Evolutionary conservation across 495 filamentous ascomycete genomes (phyloP).

Genomic region (Daldinia caldariorum): DNA sequence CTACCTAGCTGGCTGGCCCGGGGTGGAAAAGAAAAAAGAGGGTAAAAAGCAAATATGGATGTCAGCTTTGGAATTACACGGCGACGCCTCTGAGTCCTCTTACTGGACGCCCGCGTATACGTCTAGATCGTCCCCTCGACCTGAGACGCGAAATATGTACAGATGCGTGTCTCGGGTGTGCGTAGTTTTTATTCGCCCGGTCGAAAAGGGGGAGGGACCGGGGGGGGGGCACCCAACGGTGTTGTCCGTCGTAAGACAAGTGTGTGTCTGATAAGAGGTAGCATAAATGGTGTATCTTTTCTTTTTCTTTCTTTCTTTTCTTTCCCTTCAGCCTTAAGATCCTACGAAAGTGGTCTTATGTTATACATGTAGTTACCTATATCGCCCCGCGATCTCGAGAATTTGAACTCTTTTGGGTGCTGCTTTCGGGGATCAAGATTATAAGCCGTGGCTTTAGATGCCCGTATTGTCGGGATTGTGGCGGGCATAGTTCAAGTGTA

Average conservation of each 20-base stretch:
- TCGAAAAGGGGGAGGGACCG: neutral
- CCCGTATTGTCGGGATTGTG: neutral
- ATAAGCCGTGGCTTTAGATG: neutral
- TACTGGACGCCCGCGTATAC: neutral
- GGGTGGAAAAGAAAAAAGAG: neutral
- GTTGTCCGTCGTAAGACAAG: neutral
- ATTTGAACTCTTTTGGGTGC: neutral
- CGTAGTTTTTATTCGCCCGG: neutral
- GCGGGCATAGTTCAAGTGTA: neutral
- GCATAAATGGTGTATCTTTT: neutral
- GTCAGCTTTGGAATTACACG: neutral
- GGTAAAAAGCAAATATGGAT: neutral
- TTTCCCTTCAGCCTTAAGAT: neutral
- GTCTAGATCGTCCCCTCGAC: neutral
- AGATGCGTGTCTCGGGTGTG: conserved; percentile 5
- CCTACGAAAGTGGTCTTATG: neutral
- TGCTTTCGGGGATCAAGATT: neutral
- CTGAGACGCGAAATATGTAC: neutral
- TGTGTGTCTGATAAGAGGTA: neutral
- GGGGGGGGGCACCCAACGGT: neutral
- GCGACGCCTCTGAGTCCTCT: neutral
- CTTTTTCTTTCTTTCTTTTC: too few relatives aligned
- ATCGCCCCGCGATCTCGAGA: neutral
- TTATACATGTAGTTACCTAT: too few relatives aligned
- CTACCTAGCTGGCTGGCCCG: neutral